These are phyloP conservation scores for Phytopythium mirpurense DNA, from an alignment of 352 stramenopile genomes.

Conservation along the genomic window DNA sequence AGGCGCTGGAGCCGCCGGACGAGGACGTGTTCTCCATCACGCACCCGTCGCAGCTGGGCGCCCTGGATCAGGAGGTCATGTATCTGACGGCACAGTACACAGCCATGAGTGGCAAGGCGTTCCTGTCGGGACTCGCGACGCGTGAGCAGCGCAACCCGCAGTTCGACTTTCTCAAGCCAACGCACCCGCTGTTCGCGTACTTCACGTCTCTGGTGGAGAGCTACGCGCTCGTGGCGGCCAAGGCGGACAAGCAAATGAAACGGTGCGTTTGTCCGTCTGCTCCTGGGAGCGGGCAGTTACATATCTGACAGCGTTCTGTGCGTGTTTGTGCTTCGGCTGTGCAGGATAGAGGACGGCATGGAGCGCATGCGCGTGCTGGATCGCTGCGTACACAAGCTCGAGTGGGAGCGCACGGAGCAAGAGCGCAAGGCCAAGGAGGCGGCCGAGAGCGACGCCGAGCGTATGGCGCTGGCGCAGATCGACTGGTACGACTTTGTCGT, in stretches of 20 bases:
- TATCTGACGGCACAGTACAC: conserved; percentile 98
- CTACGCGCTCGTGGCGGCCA: conserved; percentile 90
- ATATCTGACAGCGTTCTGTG: background rate
- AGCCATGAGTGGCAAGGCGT: conserved; percentile 92
- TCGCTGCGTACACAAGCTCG: conserved; percentile 78
- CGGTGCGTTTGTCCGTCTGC: conserved; percentile 20
- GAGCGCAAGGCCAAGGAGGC: conserved; percentile 67
- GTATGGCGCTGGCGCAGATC: conserved; percentile 75
- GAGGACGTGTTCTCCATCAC: conserved; percentile 85
- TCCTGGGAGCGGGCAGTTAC: background rate
- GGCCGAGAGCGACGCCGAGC: conserved; percentile 72
- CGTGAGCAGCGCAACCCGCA: conserved; percentile 96
- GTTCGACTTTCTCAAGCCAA: conserved; percentile 98
- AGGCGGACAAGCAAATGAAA: conserved; percentile 63
- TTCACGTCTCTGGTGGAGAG: conserved; percentile 97
- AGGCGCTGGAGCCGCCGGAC: conserved; percentile 51
- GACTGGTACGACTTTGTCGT: conserved; percentile 99
- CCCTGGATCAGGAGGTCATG: conserved; percentile 96
- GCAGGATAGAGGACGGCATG: conserved; percentile 62
- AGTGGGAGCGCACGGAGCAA: conserved; percentile 73
- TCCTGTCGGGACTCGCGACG: conserved; percentile 91
- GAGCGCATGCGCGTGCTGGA: conserved; percentile 84
- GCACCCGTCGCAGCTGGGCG: conserved; percentile 84
- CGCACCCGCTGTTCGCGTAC: conserved; percentile 96
- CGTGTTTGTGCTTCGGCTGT: background rate